Evolutionary conservation across 2,329 filamentous ascomycete species (phyloP).

Genomic region (Cucurbitaria berberidis): DNA sequence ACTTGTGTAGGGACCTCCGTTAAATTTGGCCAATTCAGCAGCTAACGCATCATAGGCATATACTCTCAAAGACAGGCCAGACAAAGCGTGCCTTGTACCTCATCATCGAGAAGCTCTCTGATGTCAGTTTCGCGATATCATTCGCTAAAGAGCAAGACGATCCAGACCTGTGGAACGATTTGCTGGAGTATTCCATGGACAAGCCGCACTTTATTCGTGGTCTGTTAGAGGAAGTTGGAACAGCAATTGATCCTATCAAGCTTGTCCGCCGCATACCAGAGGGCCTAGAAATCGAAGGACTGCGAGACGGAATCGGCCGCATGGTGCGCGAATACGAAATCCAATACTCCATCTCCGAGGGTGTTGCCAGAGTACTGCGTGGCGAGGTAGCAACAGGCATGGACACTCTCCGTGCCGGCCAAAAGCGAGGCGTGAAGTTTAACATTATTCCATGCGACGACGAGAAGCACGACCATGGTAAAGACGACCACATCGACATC

Average conservation of each 20-base stretch:
- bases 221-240: slow-evolving; percentile 90
- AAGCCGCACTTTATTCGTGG: slow-evolving; percentile 94
- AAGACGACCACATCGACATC: slow-evolving; percentile 34
- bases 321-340: slow-evolving; percentile 97
- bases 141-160: slow-evolving; percentile 96
- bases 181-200: slow-evolving; percentile 96
- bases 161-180: slow-evolving; percentile 90
- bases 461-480: slow-evolving; percentile 16
- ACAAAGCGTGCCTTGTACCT: slow-evolving; percentile 89
- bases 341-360: slow-evolving; percentile 88
- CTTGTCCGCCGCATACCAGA: slow-evolving; percentile 90
- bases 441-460: slow-evolving; percentile 65
- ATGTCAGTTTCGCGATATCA: slow-evolving; percentile 89
- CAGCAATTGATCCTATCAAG: slow-evolving; percentile 88
- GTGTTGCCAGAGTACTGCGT: slow-evolving; percentile 82
- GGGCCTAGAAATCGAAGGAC: slow-evolving; percentile 87
- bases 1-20: slow-evolving; percentile 66
- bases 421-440: slow-evolving; percentile 87
- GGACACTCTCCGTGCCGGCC: slow-evolving; percentile 77
- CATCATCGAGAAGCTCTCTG: slow-evolving; percentile 90
- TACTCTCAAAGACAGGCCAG: slow-evolving; percentile 93
- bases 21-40: background rate
- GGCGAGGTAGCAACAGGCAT: slow-evolving; percentile 89
- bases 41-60: slow-evolving; percentile 59
- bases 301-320: slow-evolving; percentile 84